phyloP scores from a whole-genome alignment of 1,284 basidiomycete genomes.

The Dichomitus squalens region DNA sequence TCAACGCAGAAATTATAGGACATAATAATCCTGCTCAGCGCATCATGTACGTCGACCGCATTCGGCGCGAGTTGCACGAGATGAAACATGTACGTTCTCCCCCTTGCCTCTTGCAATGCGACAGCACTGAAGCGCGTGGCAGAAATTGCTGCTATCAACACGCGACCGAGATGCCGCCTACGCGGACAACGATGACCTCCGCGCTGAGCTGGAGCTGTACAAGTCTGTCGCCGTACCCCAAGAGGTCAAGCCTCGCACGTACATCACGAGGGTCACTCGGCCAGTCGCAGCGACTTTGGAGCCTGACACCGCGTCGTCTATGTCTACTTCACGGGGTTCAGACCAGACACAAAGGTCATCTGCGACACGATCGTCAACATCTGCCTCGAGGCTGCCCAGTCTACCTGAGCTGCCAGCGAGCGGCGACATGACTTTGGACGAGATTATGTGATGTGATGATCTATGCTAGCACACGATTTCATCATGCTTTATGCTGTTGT shows the following conservation, averaged over 20 bases:
- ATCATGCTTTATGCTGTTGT: background rate
- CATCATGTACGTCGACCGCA: conserved; percentile 74
- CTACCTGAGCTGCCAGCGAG: conserved; percentile 22
- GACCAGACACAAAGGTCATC: conserved; percentile 3
- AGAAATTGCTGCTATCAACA: conserved; percentile 59
- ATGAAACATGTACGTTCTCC: conserved; percentile 60
- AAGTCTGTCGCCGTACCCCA: conserved; percentile 62
- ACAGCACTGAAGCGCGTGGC: conserved; percentile 2
- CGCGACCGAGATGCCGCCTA: conserved; percentile 56
- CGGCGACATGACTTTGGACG: conserved; percentile 61
- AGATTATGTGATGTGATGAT: conserved; percentile 41
- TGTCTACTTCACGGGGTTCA: background rate
- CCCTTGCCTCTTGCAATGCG: background rate
- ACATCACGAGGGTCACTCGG: conserved; percentile 62
- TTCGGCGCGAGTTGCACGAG: conserved; percentile 69
- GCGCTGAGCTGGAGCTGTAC: conserved; percentile 67
- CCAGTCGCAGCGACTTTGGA: conserved; percentile 53
- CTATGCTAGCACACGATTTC: background rate
- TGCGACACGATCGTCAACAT: background rate
- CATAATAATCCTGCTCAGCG: conserved; percentile 76
- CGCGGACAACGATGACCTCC: conserved; percentile 53
- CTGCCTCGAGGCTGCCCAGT: conserved; percentile 7
- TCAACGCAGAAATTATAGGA: conserved; percentile 77
- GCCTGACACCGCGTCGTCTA: conserved; percentile 35
- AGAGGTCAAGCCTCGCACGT: conserved; percentile 62